phyloP scores from a whole-genome alignment of 495 filamentous ascomycete species.

The Pyrenopolyporus hunteri region DNA sequence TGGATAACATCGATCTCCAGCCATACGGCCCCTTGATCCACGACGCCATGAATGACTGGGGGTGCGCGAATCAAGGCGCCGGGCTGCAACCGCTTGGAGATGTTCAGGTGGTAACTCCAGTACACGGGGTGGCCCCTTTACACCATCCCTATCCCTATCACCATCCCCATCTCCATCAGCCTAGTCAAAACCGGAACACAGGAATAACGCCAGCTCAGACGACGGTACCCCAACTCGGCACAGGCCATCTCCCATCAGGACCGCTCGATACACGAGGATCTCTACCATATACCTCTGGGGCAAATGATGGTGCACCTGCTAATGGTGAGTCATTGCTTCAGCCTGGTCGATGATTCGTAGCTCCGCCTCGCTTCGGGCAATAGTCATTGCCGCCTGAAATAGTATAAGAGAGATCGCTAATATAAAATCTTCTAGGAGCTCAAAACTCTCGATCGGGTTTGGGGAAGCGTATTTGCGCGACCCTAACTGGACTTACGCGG shows the following conservation, averaged over 20 bases:
- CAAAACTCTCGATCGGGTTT: background rate
- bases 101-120: too few relatives aligned
- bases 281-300: background rate
- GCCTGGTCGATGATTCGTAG: slow-evolving; percentile 17
- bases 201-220: too few relatives aligned
- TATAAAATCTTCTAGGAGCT: slow-evolving; percentile 13
- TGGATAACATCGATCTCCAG: too few relatives aligned
- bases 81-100: too few relatives aligned
- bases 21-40: too few relatives aligned
- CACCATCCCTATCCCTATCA: too few relatives aligned
- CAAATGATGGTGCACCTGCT: background rate
- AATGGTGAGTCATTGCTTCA: slow-evolving; percentile 48
- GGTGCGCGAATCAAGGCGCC: too few relatives aligned
- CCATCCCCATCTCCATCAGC: too few relatives aligned
- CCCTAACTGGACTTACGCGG: slow-evolving; percentile 25
- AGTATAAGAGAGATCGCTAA: slow-evolving; percentile 35
- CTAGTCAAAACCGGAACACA: too few relatives aligned
- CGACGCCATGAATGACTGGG: too few relatives aligned
- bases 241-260: background rate
- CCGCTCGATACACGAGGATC: background rate
- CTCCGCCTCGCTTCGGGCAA: slow-evolving; percentile 24
- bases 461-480: background rate
- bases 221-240: too few relatives aligned
- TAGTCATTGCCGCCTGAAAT: slow-evolving; percentile 27
- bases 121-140: too few relatives aligned